These are phyloP conservation scores for Rosa multiflora DNA, from an alignment of 306 rosid species.

Conservation along the genomic window DNA sequence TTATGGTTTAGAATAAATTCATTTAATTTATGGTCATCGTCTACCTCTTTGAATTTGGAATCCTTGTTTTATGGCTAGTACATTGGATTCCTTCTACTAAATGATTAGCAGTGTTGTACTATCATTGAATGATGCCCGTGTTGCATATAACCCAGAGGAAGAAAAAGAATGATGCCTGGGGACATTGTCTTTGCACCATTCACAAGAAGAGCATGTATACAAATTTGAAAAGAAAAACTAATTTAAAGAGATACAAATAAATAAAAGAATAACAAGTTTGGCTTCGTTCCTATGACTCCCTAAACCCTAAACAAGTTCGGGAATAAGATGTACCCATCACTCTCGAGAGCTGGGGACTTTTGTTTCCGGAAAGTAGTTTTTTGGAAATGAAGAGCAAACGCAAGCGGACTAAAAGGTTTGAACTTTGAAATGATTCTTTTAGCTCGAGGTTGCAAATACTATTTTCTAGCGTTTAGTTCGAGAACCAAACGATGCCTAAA, in stretches of 20 bases:
- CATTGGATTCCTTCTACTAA: background rate
- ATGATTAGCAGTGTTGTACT: background rate
- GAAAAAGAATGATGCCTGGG: background rate
- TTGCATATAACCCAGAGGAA: background rate
- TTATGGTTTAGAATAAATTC: background rate
- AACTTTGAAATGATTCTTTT: background rate
- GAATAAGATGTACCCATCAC: background rate
- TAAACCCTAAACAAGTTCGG: background rate
- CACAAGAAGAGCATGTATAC: background rate
- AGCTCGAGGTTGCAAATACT: background rate
- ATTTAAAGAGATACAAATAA: background rate
- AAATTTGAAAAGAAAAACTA: too few species aligned
- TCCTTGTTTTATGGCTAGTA: background rate
- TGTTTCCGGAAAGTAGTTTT: background rate
- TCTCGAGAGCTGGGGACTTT: background rate
- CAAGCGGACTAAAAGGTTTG: too few species aligned
- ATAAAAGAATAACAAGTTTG: background rate
- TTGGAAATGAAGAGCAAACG: background rate
- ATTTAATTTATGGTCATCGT: background rate
- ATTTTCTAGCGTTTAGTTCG: background rate
- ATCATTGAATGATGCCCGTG: background rate
- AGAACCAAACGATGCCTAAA: background rate
- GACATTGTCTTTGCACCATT: background rate
- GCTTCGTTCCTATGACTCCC: background rate
- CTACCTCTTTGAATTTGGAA: slow-evolving; percentile 1